Evolutionary conservation across 768 basidiomycete species (phyloP), one percentile per base, ranked within the genome.

Genomic region (Mycena vitilis): DNA sequence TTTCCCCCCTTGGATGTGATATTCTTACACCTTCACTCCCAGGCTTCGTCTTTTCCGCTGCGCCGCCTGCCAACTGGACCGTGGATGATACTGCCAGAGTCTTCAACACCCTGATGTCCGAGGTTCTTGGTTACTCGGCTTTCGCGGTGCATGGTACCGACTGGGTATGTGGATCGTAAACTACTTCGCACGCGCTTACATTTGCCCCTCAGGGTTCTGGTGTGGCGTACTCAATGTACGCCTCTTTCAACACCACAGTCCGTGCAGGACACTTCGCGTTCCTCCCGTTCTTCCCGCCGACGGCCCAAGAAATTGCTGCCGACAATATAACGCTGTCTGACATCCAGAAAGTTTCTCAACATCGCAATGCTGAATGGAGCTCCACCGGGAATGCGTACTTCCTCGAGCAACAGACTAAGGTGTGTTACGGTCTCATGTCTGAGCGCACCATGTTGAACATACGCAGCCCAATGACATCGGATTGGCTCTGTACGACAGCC

Each of bases 71-170:
- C 8, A 70, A 63, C 23, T 73, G 75, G 73, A 73, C 65, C 16
- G 60, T 75, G 2, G 61, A 63, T 16, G 75, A 78, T 53, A 78
- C 73, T 30, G 76, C 77, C 9, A 53, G 72, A 25, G 62, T 75
- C 47, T 75, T 68, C 59, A 73, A 78, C 54, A 73, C 66, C 10
- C 69, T 78, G 25, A 75, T 78, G 75, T 70, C 65, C 13, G 71
- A 74, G 36, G 72, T 75, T 2, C 69, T 78, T 7, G 73, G 72
- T 11, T 78, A 76, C 55, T 53, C 56, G 36, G 51, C 63, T 38
- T 78, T 75, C 37, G 72, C 70, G 42, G 70, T 71, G 4, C 66
- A 74, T 40, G 77, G 72, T 2, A 72, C 40, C 40, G 40, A 40
- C 15, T 40, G 40, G 40, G 40, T 40, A 15, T 40, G 40, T 40